Percentiles rank a stretch among this genome's conserved stretches.
Evolutionary conservation across 2,329 filamentous ascomycete genomes (phyloP).

Genomic region (Colletotrichum nymphaeae): DNA sequence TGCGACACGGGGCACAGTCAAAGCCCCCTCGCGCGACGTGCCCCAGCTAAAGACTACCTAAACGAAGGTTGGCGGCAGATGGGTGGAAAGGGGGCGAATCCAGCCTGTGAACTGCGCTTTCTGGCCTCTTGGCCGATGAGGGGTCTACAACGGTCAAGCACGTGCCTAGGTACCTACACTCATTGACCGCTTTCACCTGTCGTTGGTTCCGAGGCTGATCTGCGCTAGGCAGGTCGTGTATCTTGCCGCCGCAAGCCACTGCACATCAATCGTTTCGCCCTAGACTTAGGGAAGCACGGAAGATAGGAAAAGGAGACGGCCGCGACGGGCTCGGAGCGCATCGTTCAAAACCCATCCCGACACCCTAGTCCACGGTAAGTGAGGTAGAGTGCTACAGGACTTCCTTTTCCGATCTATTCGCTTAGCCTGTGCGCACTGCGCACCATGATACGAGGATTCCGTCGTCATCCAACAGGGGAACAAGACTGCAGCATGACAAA

Average conservation of each 20-base stretch:
- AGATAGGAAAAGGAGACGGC: neutral
- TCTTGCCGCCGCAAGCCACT: conserved; percentile 22
- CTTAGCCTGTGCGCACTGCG: neutral
- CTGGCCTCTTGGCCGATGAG: neutral
- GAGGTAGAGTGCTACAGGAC: neutral
- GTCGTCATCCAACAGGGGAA: neutral
- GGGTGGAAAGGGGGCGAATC: neutral
- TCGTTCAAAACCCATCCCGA: neutral
- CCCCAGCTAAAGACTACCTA: neutral
- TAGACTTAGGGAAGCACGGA: no score
- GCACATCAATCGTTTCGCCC: conserved; percentile 4
- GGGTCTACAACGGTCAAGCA: neutral
- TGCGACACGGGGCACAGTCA: conserved; percentile 23
- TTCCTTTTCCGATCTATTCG: neutral
- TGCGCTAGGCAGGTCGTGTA: conserved; percentile 19
- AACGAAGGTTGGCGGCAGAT: neutral
- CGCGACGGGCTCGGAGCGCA: neutral
- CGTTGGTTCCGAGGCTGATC: conserved; percentile 21
- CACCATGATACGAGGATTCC: neutral
- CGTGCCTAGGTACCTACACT: neutral
- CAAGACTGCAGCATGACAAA: neutral
- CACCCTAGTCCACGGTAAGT: neutral
- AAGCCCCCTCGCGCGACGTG: conserved; percentile 1
- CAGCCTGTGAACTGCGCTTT: neutral
- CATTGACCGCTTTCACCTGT: neutral